Evolutionary conservation across 148 eudicot genomes (phyloP), one percentile per base, ranked within the genome.

Genomic region (Amaranthus palmeri): DNA sequence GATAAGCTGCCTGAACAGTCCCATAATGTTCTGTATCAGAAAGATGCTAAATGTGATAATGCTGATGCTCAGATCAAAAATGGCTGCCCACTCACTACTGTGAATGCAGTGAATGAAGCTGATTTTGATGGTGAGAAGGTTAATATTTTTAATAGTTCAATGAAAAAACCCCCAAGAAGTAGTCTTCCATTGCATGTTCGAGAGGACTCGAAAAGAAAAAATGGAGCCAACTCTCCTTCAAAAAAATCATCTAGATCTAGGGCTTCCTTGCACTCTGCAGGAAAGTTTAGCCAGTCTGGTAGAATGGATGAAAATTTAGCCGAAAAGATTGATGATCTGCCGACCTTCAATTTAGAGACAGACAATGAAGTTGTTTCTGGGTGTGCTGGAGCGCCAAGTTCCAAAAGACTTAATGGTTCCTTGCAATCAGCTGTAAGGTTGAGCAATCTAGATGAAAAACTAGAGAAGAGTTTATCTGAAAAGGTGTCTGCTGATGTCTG

Each of bases 151-250:
- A 78, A 74, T 81, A 61, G 74, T 80, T 72, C 72, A 40, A 71
- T 77, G 74, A 87, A 83, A 74, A 80, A 71, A 62, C 83, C 87
- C 12, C 56, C 80, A n/a, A 73, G 75, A 77, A 48, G 72, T 70
- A 73, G 78, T 65, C 61, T 65, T 41, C 47, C 83, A 11, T 13
- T 74, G 55, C 41, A 62, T 62, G 59, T 70, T 1, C 77, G 49
- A 58, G 81, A 74, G n/a, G 72, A 46, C 45, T 67, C 75, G 54
- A 78, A 59, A 63, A 68, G 67, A 56, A 15, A 49, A 64, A 74
- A 77, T 50, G 77, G 79, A 53, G 69, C 62, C 61, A 47, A 62
- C 65, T 77, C 48, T 5, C 57, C 49, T 49, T 52, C 68, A 40
- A 78, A 48, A 51, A 69, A 55, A 69, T 54, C 74, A 11, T 51